These are phyloP conservation scores for Solanum pinnatisectum DNA, from an alignment of 257 asterid species.

Conservation along the genomic window DNA sequence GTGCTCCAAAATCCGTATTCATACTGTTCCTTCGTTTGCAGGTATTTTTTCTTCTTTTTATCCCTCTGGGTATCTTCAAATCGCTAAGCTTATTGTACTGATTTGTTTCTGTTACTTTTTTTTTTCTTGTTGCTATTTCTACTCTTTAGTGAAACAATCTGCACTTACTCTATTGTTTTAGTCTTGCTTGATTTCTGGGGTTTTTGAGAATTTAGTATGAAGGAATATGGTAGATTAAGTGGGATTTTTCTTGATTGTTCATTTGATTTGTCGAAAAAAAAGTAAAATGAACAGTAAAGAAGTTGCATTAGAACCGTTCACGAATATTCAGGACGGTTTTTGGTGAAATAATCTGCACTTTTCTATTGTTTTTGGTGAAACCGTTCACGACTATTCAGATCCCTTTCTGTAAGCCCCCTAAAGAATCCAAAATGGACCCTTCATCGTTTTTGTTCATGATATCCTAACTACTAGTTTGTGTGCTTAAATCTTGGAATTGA, in stretches of 20 bases:
- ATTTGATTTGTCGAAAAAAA: background rate
- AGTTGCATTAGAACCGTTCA: background rate
- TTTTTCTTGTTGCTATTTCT: background rate
- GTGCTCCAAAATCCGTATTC: background rate
- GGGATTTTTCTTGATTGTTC: background rate
- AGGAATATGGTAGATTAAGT: background rate
- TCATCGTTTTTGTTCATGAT: background rate
- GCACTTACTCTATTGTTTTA: background rate
- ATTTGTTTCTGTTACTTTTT: background rate
- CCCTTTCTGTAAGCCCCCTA: background rate
- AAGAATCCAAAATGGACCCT: background rate
- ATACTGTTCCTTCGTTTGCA: background rate
- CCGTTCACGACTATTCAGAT: no score
- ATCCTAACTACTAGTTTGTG: background rate
- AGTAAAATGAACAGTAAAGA: background rate
- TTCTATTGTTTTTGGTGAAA: no score
- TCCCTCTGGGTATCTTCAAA: background rate
- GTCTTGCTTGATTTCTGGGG: background rate
- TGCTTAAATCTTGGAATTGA: background rate
- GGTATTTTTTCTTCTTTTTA: background rate
- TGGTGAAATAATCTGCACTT: background rate
- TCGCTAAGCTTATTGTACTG: background rate
- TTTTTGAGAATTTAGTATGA: background rate
- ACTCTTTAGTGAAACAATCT: background rate
- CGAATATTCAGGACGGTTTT: background rate